Evolutionary conservation across 1,284 basidiomycete species (phyloP).

Genomic region (Ganoderma lucidum): DNA sequence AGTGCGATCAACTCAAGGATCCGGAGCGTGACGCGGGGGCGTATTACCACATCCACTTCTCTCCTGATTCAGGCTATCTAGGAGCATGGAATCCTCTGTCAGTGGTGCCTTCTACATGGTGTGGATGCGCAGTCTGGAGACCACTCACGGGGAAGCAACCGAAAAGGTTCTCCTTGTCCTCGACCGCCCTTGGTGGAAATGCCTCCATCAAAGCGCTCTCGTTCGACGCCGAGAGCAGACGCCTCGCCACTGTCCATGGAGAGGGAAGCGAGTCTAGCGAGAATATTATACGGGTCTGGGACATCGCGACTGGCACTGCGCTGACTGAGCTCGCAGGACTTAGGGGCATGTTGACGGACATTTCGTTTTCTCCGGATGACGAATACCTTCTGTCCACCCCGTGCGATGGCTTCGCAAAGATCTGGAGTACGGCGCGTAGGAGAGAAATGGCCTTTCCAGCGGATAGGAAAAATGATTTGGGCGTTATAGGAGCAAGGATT

Average conservation of each 20-base stretch:
- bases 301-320: background rate
- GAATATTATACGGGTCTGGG: background rate
- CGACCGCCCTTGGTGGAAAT: background rate
- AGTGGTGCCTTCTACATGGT: background rate
- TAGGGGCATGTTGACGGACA: background rate
- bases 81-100: background rate
- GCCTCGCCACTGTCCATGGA: background rate
- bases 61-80: background rate
- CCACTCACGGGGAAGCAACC: background rate
- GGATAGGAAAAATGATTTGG: background rate
- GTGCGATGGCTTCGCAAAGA: background rate
- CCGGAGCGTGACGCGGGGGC: background rate
- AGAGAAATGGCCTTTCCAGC: background rate
- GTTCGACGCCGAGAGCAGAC: background rate
- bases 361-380: background rate
- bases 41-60: background rate
- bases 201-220: background rate
- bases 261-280: background rate
- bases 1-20: background rate
- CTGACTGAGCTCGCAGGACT: background rate
- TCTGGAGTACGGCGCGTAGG: background rate
- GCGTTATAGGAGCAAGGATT: background rate
- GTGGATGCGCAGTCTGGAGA: background rate
- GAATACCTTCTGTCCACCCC: background rate
- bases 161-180: background rate